Evolutionary conservation across 1,284 basidiomycete genomes (phyloP).

Genomic region (Anthracocystis panici-leucophaei): DNA sequence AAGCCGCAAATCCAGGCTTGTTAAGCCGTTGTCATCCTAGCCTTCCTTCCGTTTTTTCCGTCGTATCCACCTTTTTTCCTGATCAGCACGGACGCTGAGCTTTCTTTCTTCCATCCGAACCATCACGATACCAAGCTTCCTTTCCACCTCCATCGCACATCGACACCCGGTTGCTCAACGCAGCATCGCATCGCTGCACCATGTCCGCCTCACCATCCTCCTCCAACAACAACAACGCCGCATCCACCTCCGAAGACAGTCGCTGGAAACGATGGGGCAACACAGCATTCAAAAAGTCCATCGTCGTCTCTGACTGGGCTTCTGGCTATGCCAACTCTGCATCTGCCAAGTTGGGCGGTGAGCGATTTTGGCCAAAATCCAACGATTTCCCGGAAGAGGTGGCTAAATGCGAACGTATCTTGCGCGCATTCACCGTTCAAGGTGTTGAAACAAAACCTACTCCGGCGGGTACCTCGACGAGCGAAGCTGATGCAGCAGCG

Average conservation of each 20-base stretch:
- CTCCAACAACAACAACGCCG: not conserved
- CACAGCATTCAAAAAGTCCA: conserved; percentile 56
- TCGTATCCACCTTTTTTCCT: too few species aligned
- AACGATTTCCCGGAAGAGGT: conserved; percentile 73
- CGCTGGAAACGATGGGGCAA: conserved; percentile 54
- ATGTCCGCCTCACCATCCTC: conserved; percentile 21
- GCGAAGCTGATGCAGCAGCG: conserved; percentile 40
- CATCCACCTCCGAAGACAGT: conserved; percentile 14
- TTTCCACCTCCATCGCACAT: too few species aligned
- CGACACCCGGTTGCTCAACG: too few species aligned
- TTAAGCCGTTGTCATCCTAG: too few species aligned
- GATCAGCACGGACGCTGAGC: too few species aligned
- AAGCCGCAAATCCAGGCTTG: too few species aligned
- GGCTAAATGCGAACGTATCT: conserved; percentile 73
- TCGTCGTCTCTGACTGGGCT: conserved; percentile 64
- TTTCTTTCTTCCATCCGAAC: too few species aligned
- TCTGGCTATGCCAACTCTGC: conserved; percentile 64
- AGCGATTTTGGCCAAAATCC: conserved; percentile 73
- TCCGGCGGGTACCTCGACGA: not conserved
- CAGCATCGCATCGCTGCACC: too few species aligned
- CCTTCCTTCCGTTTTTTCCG: not conserved
- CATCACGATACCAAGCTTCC: too few species aligned
- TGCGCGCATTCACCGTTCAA: conserved; percentile 66
- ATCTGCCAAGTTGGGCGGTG: conserved; percentile 70
- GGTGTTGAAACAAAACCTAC: conserved; percentile 56